Evolutionary conservation across 208 protist genomes (phyloP), one percentile per base, ranked within the genome.

Genomic region (Trypanosoma grayi): DNA sequence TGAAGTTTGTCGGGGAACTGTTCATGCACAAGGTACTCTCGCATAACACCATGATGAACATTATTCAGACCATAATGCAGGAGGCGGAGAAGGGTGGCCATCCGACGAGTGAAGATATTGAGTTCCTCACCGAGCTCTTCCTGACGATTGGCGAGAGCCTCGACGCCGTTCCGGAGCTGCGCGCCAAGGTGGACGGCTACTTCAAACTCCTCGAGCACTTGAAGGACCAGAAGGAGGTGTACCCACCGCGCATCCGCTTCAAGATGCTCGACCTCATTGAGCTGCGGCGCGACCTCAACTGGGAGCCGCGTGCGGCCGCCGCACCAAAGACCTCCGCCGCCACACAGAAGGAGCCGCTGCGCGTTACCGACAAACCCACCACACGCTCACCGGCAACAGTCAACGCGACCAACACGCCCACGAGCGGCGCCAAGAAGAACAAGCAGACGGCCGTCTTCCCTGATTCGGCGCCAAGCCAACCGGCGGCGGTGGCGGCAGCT

Each of bases 211-310:
- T 93, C 22, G 73, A 79, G 28, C 43, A 62, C 39, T 50, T 84
- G 27, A 79, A 89, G 63, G 65, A 72, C 8, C 20, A 70, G 16
- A 63, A 84, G 62, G 66, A 73, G 60, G 69, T 77, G 16, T 95
- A 91, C 60, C 76, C 84, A 2, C 74, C 66, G 16, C 85, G 89
- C 57, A 95, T 95, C 34, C 73, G 76, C 50, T 95, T 95, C 64
- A 92, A 90, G 68, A 87, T 95, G 27, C 79, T 93, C 65, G 81
- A 95, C 70, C 60, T 95, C 24, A 68, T 93, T 25, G 89, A 95
- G 45, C 76, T 95, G n/a, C 85, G 85, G 53, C 60, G 57, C 51
- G 59, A 66, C 20, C 54, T 56, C 16, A 66, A 73, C 37, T 73
- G 67, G 67, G 60, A 67, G 25, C 66, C 51, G 47, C 64, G 76